phyloP scores from a whole-genome alignment of 345 rosid genomes.

The Gossypium australe region DNA sequence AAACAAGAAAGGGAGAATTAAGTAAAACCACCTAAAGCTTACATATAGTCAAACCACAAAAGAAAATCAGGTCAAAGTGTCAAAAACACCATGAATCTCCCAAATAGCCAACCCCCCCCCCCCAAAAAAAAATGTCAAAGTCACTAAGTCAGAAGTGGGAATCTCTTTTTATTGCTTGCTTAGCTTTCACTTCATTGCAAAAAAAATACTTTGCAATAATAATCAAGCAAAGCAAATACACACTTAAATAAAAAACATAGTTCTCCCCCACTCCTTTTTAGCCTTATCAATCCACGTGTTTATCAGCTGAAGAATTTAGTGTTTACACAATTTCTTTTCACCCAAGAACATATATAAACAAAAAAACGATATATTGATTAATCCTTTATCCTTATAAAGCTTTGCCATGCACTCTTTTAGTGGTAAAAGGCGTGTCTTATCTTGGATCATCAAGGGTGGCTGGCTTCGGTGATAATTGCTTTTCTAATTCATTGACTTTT shows the following conservation, averaged over 20 bases:
- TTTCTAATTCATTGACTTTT: neutral
- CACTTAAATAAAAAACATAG: neutral
- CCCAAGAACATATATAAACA: neutral
- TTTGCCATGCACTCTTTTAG: neutral
- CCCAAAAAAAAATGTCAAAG: neutral
- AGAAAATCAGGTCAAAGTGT: neutral
- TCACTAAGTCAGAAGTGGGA: neutral
- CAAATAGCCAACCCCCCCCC: neutral
- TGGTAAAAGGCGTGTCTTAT: conserved; percentile 12
- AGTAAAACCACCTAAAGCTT: neutral
- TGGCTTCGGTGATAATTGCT: neutral
- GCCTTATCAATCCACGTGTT: conserved; percentile 10
- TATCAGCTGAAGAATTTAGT: neutral
- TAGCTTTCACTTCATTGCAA: conserved; percentile 1
- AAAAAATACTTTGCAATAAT: neutral
- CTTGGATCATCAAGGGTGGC: neutral
- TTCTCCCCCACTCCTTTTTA: neutral
- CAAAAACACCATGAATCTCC: neutral
- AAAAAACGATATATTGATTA: neutral
- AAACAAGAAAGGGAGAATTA: neutral
- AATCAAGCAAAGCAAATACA: neutral
- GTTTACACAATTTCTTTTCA: neutral
- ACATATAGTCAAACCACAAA: neutral
- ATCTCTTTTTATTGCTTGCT: neutral
- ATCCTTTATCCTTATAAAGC: neutral